These are phyloP conservation scores for Usnea hakonensis DNA, from an alignment of 495 filamentous ascomycete genomes.

Conservation along the genomic window DNA sequence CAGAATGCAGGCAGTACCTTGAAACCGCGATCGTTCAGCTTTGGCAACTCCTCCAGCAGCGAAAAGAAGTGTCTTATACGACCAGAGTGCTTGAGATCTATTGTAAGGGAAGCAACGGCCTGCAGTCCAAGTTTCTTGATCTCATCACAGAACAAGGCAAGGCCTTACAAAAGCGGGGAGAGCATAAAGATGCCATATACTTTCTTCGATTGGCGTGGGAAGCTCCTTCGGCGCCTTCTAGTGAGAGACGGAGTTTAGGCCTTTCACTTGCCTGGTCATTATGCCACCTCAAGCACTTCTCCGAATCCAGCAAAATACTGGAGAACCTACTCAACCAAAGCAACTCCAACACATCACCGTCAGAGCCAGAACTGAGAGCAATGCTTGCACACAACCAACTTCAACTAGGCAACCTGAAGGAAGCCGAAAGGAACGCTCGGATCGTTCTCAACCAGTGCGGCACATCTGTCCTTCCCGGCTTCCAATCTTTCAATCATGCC, in stretches of 20 bases:
- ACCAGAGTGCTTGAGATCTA: neutral
- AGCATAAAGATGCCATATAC: neutral
- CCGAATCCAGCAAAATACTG: neutral
- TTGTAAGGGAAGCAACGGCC: neutral
- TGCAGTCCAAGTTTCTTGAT: neutral
- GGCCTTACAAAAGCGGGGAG: neutral
- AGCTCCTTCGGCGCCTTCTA: neutral
- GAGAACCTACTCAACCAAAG: neutral
- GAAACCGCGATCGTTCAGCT: constrained; percentile 1
- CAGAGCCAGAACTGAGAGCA: neutral
- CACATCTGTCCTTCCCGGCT: neutral
- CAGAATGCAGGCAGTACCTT: constrained; percentile 3
- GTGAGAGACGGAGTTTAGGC: neutral
- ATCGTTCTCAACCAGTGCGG: neutral
- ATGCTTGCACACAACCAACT: constrained; percentile 8
- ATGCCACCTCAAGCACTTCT: constrained; percentile 3
- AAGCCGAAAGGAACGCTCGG: constrained; percentile 2
- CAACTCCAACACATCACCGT: neutral
- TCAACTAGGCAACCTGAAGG: neutral
- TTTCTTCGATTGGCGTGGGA: neutral
- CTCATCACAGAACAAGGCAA: neutral
- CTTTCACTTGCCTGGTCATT: constrained; percentile 1
- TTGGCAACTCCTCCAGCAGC: neutral
- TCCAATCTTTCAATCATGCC: constrained; percentile 4
- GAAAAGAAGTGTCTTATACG: neutral